Conservation (phyloP, 148 eudicot species). For the Agrostemma githago region DNA sequence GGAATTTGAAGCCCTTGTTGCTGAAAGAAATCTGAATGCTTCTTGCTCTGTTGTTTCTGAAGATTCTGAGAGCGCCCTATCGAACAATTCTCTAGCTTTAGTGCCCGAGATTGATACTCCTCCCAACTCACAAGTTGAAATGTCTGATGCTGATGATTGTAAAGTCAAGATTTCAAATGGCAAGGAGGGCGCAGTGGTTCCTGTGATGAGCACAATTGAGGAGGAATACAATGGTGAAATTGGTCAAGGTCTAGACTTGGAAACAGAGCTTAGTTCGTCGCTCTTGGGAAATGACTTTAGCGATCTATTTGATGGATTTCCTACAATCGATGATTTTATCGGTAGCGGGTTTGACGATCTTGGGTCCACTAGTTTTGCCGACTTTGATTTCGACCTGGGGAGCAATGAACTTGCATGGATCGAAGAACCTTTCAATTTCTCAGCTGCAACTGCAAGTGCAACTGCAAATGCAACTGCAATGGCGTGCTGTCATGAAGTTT, state of each 20-base stretch:
- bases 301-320: slow-evolving; percentile 32
- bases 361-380: slow-evolving; percentile 45
- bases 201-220: slow-evolving; percentile 20
- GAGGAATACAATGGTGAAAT: slow-evolving; percentile 27
- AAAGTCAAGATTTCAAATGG: not conserved
- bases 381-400: slow-evolving; percentile 57
- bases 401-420: slow-evolving; percentile 46
- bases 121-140: slow-evolving; percentile 13
- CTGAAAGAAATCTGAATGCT: slow-evolving; percentile 32
- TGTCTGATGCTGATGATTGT: not conserved
- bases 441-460: not conserved
- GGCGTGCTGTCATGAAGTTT: slow-evolving; percentile 73
- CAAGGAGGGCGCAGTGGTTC: slow-evolving; percentile 13
- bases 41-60: slow-evolving; percentile 20
- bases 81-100: slow-evolving; percentile 45
- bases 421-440: slow-evolving; percentile 51
- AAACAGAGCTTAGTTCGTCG: slow-evolving; percentile 37
- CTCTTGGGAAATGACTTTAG: slow-evolving; percentile 31
- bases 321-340: slow-evolving; percentile 33
- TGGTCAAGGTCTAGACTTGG: slow-evolving; percentile 46
- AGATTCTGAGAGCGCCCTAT: slow-evolving; percentile 36
- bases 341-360: slow-evolving; percentile 33
- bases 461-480: too few relatives aligned
- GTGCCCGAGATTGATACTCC: slow-evolving; percentile 44
- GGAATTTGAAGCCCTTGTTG: slow-evolving; percentile 34